Conservation (phyloP, 2,329 filamentous ascomycete genomes). For the Colletotrichum karsti region DNA sequence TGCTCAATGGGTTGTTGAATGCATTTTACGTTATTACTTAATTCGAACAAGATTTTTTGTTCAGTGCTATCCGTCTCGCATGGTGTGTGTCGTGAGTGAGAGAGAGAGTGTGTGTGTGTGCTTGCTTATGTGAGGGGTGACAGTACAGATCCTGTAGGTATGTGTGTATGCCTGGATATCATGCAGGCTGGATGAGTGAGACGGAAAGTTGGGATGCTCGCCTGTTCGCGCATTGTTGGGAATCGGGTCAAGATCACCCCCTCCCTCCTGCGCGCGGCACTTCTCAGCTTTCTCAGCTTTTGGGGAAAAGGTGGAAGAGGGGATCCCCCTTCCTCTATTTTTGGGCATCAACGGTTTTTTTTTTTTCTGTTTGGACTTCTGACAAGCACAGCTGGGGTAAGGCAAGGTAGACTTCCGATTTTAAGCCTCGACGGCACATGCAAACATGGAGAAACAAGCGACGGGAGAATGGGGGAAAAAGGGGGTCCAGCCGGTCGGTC, state of each 20-base stretch:
- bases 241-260: neutral
- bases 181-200: neutral
- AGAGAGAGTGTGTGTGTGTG: too few species aligned
- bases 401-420: neutral
- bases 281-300: neutral
- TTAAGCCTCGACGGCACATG: neutral
- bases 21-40: constrained; percentile 50
- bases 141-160: neutral
- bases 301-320: neutral
- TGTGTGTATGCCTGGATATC: too few species aligned
- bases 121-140: neutral
- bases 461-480: neutral
- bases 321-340: neutral
- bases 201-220: constrained; percentile 9
- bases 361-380: neutral
- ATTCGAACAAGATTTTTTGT: constrained; percentile 43
- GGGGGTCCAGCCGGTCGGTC: neutral
- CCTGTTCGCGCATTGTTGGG: neutral
- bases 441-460: too few species aligned
- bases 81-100: too few species aligned
- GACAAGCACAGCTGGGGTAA: constrained; percentile 1
- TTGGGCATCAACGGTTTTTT: constrained; percentile 6
- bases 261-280: neutral
- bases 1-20: constrained; percentile 46
- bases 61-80: neutral